These are phyloP conservation scores for Phytophthora tubulina DNA, from an alignment of 352 stramenopile genomes.

Conservation along the genomic window DNA sequence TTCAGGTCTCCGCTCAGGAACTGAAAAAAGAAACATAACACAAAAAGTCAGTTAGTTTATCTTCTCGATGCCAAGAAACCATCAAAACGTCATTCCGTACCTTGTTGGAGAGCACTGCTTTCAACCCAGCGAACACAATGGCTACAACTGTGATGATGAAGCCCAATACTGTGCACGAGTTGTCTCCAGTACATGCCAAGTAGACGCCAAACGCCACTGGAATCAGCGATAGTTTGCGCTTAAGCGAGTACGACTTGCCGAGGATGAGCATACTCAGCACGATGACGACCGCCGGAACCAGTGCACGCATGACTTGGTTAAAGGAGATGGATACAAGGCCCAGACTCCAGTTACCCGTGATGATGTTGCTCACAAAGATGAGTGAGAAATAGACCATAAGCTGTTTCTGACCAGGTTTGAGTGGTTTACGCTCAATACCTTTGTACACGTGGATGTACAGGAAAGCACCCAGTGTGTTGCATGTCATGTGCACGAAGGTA, in stretches of 20 bases:
- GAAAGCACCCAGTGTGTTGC: constrained; percentile 90
- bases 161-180: constrained; percentile 88
- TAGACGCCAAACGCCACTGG: constrained; percentile 89
- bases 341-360: constrained; percentile 94
- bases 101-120: constrained; percentile 94
- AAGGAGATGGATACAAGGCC: constrained; percentile 95
- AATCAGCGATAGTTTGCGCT: constrained; percentile 78
- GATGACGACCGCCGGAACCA: constrained; percentile 85
- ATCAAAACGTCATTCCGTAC: constrained; percentile 21
- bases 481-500: constrained; percentile 95
- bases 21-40: constrained; percentile 24
- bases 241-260: constrained; percentile 78
- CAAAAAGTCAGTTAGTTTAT: constrained; percentile 15
- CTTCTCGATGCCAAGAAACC: background rate
- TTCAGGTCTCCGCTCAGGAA: constrained; percentile 95
- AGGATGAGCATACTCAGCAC: constrained; percentile 85
- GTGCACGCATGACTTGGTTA: constrained; percentile 94
- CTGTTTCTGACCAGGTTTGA: constrained; percentile 70
- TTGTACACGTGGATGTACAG: constrained; percentile 81
- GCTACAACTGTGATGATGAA: constrained; percentile 91
- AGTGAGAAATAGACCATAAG: constrained; percentile 92
- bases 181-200: constrained; percentile 88
- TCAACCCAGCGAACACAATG: constrained; percentile 92
- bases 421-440: constrained; percentile 71
- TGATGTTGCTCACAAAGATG: constrained; percentile 96